Evolutionary conservation across 805 yeast species (phyloP).

Genomic region (Metschnikowia henanensis): DNA sequence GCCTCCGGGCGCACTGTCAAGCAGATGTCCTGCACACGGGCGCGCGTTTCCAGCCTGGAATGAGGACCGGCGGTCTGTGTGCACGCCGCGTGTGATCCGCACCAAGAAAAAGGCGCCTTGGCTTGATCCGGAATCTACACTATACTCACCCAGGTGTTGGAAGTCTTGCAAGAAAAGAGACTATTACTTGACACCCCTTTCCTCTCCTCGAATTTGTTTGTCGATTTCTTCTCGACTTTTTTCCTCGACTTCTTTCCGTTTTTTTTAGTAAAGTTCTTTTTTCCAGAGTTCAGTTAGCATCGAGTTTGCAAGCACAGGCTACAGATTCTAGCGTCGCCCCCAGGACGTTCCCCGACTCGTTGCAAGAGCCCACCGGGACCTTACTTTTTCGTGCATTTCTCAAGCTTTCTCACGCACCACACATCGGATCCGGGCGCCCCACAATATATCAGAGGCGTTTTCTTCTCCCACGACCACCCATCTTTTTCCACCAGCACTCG

Average conservation of each 20-base stretch:
- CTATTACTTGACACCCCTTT: neutral
- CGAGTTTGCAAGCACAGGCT: too few relatives aligned
- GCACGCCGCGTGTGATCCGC: slow-evolving; percentile 2
- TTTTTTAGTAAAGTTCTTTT: too few relatives aligned
- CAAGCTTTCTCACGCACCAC: neutral
- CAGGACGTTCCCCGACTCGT: too few relatives aligned
- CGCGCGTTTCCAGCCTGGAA: neutral
- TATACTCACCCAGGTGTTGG: neutral
- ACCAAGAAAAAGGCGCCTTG: slow-evolving; percentile 1
- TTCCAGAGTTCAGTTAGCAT: too few relatives aligned
- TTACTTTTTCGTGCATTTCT: neutral
- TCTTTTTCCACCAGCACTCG: too few relatives aligned
- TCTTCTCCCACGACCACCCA: too few relatives aligned
- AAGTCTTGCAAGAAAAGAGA: neutral
- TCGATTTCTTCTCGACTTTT: too few relatives aligned
- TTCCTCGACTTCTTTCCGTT: neutral
- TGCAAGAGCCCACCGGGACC: neutral
- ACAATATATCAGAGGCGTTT: neutral
- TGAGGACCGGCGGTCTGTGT: neutral
- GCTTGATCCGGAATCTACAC: slow-evolving; percentile 4
- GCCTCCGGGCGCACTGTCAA: neutral
- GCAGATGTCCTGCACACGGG: neutral
- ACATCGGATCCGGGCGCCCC: neutral
- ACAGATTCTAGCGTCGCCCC: too few relatives aligned
- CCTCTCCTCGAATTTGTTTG: too few relatives aligned